phyloP scores from a whole-genome alignment of 1,284 basidiomycete genomes.

The Ustilago tritici region DNA sequence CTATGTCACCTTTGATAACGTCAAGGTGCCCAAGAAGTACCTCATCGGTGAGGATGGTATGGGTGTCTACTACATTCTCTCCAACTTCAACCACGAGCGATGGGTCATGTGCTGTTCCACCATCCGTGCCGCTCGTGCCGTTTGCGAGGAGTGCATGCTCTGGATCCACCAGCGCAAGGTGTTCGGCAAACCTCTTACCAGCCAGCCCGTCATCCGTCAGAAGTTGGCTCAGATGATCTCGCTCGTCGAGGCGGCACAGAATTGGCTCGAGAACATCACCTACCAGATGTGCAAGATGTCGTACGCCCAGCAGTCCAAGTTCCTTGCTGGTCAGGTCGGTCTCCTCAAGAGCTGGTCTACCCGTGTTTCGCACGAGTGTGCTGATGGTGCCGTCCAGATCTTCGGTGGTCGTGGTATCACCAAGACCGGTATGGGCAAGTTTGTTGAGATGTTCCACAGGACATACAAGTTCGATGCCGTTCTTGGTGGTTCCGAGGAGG shows the following conservation, averaged over 20 bases:
- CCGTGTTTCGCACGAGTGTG: conserved; percentile 72
- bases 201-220: conserved; percentile 84
- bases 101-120: conserved; percentile 80
- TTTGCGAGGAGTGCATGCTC: conserved; percentile 64
- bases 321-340: conserved; percentile 77
- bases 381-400: conserved; percentile 82
- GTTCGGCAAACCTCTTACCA: conserved; percentile 76
- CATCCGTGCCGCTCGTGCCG: conserved; percentile 73
- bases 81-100: conserved; percentile 71
- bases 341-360: conserved; percentile 76
- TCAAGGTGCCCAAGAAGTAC: conserved; percentile 85
- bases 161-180: conserved; percentile 69
- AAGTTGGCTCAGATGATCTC: conserved; percentile 89
- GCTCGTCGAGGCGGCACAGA: conserved; percentile 83
- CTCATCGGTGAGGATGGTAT: conserved; percentile 85
- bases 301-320: conserved; percentile 78
- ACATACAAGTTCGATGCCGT: conserved; percentile 80
- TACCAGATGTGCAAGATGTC: conserved; percentile 87
- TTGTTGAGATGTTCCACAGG: conserved; percentile 72
- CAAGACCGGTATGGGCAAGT: conserved; percentile 75
- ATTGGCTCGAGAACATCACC: conserved; percentile 89
- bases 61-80: conserved; percentile 81
- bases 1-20: conserved; percentile 88
- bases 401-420: conserved; percentile 79
- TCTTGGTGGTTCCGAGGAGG: conserved; percentile 70